Evolutionary conservation across 176 grass and related monocot genomes (phyloP), one percentile per base, ranked within the genome.

Genomic region (Triticum dicoccoides): DNA sequence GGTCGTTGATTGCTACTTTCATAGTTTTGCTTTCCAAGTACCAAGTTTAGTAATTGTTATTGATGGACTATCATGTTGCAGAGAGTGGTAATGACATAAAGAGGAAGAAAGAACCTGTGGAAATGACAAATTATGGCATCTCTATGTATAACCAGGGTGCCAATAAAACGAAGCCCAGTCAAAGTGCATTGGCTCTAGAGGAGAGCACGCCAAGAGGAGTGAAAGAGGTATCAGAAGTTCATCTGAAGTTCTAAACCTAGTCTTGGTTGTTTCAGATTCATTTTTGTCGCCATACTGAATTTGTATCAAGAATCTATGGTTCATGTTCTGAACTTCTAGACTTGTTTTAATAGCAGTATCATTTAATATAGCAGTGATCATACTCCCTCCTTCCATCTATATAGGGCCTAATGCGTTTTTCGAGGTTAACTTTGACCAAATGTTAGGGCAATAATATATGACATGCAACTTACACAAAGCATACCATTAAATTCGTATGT

Each of bases 211-310:
- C 77, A 63, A 89, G 87, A 96, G 94, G 92, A 78, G 58, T 71
- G 29, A 95, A 92, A 91, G 94, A 99, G 92, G 97, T 98, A 88
- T 65, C 70, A 79, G 8, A 83, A 70, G 67, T 82, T 74, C 47
- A 77, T 77, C 42, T 71, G 25, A 69, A 69, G 23, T 34, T 80
- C 45, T 83, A 81, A 32, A 62, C 8, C 23, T 78, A 49, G 17
- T 65, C 11, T 49, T 23, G 1, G 65, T 70, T 90, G 12, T 89
- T 69, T 33, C 23, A 12, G 86, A 3, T 32, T 81, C 32, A 73
- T 78, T 41, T 91, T 54, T 81, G 44, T 67, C 29, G 4, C 23
- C 82, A 58, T 77, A 24, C 27, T 74, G 33, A 80, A 42, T 33
- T 35, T 42, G 58, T 79, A 39, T 52, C 62, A 77, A 20, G 38